These are phyloP conservation scores for Tinospora cordifolia DNA, from an alignment of 164 flowering plant genomes.

Conservation along the genomic window DNA sequence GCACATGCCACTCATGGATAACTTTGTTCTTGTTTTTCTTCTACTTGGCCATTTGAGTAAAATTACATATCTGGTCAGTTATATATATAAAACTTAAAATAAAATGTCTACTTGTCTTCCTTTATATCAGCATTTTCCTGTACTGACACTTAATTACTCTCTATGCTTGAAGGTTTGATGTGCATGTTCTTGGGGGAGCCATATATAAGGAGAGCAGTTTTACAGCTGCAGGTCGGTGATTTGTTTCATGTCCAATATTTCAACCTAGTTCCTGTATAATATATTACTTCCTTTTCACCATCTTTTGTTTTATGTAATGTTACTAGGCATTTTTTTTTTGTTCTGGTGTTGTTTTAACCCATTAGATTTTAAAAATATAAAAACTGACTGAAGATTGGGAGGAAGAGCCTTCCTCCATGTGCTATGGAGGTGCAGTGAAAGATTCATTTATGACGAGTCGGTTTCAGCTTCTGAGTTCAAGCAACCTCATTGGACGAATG, in stretches of 20 bases:
- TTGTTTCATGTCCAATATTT: neutral
- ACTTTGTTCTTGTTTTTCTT: too few species aligned
- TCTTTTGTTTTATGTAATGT: neutral
- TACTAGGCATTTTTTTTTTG: neutral
- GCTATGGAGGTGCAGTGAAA: neutral
- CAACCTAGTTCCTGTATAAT: neutral
- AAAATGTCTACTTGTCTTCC: too few species aligned
- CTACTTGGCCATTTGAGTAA: too few species aligned
- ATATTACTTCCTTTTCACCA: neutral
- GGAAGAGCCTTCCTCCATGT: neutral
- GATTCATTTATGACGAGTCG: neutral
- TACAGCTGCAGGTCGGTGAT: constrained; percentile 58
- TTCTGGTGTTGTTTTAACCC: neutral
- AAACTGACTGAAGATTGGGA: neutral
- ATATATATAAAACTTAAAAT: too few species aligned
- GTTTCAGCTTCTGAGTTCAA: too few species aligned
- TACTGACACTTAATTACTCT: neutral
- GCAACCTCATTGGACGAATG: too few species aligned
- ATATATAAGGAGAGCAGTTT: constrained; percentile 81
- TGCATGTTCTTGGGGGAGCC: constrained; percentile 86
- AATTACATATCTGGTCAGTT: too few species aligned
- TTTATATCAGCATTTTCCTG: too few species aligned
- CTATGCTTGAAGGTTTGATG: constrained; percentile 66
- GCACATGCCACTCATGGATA: too few species aligned
- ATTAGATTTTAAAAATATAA: neutral